Conservation (phyloP, 352 stramenopile genomes). For the Phytopythium kandeliae region DNA sequence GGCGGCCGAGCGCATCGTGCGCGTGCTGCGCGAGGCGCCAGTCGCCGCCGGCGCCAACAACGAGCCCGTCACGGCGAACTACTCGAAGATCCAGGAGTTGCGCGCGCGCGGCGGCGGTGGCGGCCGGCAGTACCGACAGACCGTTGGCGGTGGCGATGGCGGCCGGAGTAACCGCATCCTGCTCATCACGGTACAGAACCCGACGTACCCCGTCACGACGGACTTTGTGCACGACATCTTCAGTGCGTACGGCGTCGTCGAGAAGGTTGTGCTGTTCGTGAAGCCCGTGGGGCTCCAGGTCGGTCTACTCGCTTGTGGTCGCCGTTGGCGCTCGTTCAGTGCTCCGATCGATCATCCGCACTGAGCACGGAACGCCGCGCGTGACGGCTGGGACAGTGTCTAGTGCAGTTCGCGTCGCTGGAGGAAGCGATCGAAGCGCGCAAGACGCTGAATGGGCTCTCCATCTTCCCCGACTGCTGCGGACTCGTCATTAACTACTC, state of each 20-base stretch:
- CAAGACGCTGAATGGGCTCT: conserved; percentile 40
- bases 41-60: conserved; percentile 16
- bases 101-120: conserved; percentile 21
- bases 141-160: no score
- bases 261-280: conserved; percentile 63
- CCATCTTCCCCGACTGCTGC: conserved; percentile 57
- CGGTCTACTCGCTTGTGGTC: not conserved
- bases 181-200: conserved; percentile 64
- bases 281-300: conserved; percentile 50
- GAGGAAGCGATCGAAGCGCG: conserved; percentile 39
- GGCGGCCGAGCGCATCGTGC: conserved; percentile 21
- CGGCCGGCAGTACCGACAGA: conserved; percentile 5
- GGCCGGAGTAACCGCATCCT: conserved; percentile 45
- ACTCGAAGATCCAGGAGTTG: conserved; percentile 63
- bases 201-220: conserved; percentile 50
- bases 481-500: conserved; percentile 57
- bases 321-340: no score
- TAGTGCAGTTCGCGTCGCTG: conserved; percentile 43
- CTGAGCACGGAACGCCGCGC: no score
- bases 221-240: conserved; percentile 50
- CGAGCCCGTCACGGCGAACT: conserved; percentile 20
- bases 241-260: conserved; percentile 35
- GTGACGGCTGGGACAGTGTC: no score
- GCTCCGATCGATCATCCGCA: no score
- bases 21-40: conserved; percentile 17